Evolutionary conservation across 768 basidiomycete species (phyloP), one percentile per base, ranked within the genome.

Genomic region (Pulveroboletus sp.): DNA sequence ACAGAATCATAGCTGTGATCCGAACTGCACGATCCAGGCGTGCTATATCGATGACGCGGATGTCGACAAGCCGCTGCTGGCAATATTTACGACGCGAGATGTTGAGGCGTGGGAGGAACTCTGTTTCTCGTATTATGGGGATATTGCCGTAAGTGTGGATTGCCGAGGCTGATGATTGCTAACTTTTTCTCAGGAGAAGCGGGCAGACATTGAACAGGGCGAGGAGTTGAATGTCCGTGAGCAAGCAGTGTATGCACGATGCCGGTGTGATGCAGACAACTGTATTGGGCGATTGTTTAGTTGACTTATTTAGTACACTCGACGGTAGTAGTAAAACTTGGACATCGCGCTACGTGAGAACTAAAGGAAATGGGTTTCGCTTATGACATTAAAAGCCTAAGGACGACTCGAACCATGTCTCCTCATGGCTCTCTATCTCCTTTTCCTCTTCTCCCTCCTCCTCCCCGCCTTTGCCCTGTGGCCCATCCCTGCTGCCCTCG

Each of bases 1-100:
- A 3, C 50, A 94, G 91, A 97, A 95, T 55, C 92, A 97, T 56
- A 91, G 87, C 16, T 95, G 94, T 58, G 85, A 91, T 48, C 93
- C 93, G 0, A 97, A 95, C 61, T 84, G 85, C 54, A 63, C 63
- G 6, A 76, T 93, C 19, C 75, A 76, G n/a, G 74, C 88, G 0
- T 84, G 80, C 38, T 89, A 93, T 57, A 83, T 90, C 66, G 85
- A 91, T 56, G 90, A 92, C 43, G 76, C 79, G 12, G 80, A 90
- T 55, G 58, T 85, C 14, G 71, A 81, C 11, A 89, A 87, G 60
- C 88, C 89, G 0, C 63, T 85, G 12, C 61, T 92, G 8, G 72
- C 79, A 0, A 70, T 90, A 11, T 93, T 90, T 64, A 80, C 90
- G 2, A 67, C 52, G 34, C 71, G 77, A 9, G 84, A 89, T 51